A percentile compares a stretch with the other conserved stretches of the same genome.
phyloP scores from a whole-genome alignment of 176 grass and related monocot genomes.

The Calamus simplicifolius region DNA sequence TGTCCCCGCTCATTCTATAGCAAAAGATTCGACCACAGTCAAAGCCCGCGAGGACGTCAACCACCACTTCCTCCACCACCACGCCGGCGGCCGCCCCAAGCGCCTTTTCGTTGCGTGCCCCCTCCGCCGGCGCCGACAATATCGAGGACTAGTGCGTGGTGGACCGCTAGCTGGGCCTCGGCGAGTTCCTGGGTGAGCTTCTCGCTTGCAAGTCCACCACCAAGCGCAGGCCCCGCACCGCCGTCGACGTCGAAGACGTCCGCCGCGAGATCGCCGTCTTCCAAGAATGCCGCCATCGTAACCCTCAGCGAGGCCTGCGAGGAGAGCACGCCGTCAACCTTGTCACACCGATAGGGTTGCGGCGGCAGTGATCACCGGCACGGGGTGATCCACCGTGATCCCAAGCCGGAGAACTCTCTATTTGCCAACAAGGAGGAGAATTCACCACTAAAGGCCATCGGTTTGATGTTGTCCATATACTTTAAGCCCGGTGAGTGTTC shows the following conservation, averaged over 20 bases:
- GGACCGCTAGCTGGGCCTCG: no score
- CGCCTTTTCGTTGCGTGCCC: background rate
- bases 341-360: constrained; percentile 94
- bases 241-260: constrained; percentile 96
- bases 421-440: constrained; percentile 97
- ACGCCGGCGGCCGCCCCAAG: no score
- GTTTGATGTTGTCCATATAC: constrained; percentile 89
- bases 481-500: constrained; percentile 64
- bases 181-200: constrained; percentile 29
- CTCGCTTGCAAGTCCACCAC: constrained; percentile 98
- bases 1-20: constrained; percentile 26
- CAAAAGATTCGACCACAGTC: constrained; percentile 63
- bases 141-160: constrained; percentile 23
- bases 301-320: no score
- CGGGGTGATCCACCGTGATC: constrained; percentile 88
- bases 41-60: constrained; percentile 41
- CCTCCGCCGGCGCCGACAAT: constrained; percentile 22
- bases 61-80: constrained; percentile 5
- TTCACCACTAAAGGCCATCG: constrained; percentile 87
- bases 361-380: constrained; percentile 57
- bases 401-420: constrained; percentile 88
- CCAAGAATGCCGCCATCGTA: constrained; percentile 56
- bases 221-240: constrained; percentile 81
- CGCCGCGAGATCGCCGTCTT: constrained; percentile 85
- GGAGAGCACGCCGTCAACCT: constrained; percentile 87